Evolutionary conservation across 768 basidiomycete species (phyloP), one percentile per base, ranked within the genome.

Genomic region (Calocybe indica): DNA sequence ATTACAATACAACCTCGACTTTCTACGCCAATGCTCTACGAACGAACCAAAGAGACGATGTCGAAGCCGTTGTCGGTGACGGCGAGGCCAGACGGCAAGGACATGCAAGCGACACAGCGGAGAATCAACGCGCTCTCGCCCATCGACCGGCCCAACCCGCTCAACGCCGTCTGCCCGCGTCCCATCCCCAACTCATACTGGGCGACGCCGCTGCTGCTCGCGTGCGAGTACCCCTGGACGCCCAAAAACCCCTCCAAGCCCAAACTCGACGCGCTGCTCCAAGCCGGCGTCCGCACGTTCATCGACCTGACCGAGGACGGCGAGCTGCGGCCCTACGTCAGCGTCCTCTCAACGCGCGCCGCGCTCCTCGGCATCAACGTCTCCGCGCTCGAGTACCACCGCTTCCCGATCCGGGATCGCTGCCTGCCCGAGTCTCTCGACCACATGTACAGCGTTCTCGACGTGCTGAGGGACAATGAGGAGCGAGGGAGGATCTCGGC

Each of bases 111-210:
- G 32, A 39, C 43, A 7, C 55, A 54, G 40, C 49, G 55, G 34
- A 52, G 51, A 42, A 37, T 57, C 29, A 50, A 55, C 38, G 51
- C 52, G 1, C 46, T 58, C 30, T 52, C 57, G 36, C 57, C 57
- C 11, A 49, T 45, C 13, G 45, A 51, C 45, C 43, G 55, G 41
- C 37, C 53, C 2, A 52, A 55, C 29, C 59, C 58, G 22, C 43
- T 58, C 37, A 59, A 50, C 28, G 56, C 56, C 11, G 51, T 49
- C 46, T 56, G 58, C 41, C 58, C 68, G 3, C 79, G 83, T 1
- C 87, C 87, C 29, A 81, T 89, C 58, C 84, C 85, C n/a, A 90
- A 90, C 64, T 86, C 83, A 0, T 89, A 89, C 68, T 90, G 88
- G 88, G 87, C 85, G 0, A 88, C 85, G 0, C 73, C 81, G 0